phyloP scores from a whole-genome alignment of 2,329 filamentous ascomycete genomes.

The Xylaria digitata region DNA sequence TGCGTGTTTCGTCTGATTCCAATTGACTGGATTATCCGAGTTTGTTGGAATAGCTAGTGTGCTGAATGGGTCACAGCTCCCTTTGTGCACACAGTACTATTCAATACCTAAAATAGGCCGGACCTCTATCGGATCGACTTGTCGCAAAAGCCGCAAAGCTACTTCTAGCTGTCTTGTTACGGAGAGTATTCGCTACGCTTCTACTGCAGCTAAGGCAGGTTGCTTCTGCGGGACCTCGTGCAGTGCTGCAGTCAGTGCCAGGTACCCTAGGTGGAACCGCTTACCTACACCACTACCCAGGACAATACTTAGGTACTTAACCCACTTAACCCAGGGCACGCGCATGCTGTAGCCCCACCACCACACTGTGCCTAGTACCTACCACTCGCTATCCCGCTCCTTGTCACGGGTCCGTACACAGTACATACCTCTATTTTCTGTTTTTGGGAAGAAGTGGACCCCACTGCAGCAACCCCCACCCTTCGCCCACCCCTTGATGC shows the following conservation, averaged over 20 bases:
- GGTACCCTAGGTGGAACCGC: slow-evolving; percentile 16
- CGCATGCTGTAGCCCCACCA: background rate
- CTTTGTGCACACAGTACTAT: background rate
- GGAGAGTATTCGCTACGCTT: slow-evolving; percentile 7
- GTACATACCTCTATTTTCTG: background rate
- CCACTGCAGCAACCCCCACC: slow-evolving; percentile 14
- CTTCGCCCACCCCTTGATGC: slow-evolving; percentile 15
- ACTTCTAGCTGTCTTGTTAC: background rate
- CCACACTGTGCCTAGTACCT: slow-evolving; percentile 19
- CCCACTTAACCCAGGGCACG: slow-evolving; percentile 3
- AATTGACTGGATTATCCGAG: slow-evolving; percentile 18
- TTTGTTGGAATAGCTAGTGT: background rate
- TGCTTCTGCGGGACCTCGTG: slow-evolving; percentile 31
- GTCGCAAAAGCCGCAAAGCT: slow-evolving; percentile 2
- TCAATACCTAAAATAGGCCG: slow-evolving; percentile 25
- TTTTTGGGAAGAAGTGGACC: background rate
- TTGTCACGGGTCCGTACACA: background rate
- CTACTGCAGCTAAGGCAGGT: slow-evolving; percentile 28
- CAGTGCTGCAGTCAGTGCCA: slow-evolving; percentile 25
- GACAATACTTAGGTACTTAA: too few relatives aligned
- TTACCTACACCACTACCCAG: too few relatives aligned
- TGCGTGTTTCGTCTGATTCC: slow-evolving; percentile 13
- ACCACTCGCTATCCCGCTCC: background rate
- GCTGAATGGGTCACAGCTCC: background rate
- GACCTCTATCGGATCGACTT: slow-evolving; percentile 21